Evolutionary conservation across 2,329 filamentous ascomycete genomes (phyloP), one percentile per base, ranked within the genome.

Genomic region (Colletotrichum endophyticum): DNA sequence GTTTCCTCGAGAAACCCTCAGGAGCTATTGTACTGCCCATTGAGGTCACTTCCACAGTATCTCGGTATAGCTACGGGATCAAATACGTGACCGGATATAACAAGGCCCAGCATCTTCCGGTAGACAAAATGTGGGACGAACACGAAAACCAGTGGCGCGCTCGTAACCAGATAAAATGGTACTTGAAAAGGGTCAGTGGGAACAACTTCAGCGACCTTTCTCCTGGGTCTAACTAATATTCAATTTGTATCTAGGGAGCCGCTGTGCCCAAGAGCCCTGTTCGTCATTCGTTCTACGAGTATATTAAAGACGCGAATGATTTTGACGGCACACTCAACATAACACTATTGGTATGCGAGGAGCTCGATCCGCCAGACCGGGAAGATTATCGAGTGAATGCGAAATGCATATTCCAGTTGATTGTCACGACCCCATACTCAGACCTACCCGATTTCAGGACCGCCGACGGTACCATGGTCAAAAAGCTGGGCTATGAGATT

Each of bases 61-160:
- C 39, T 12, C 39, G 39, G 0, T 12, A 5, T n/a, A 49, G 39
- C 39, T 49, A 49, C 39, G 39, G 39, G 39, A 49, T 49, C 19
- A 19, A n/a, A 2, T 44, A 44, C 1, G 8, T 19, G 2, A 44
- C 36, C 36, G 36, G 0, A 8, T n/a, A 16, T 19, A 19, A 44
- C 39, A 2, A 16, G 9, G 19, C 19, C 0, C 16, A 8, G 3
- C 39, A 44, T n/a, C 15, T 11, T 8, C 39, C 2, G 0, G 39
- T 2, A 49, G 39, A 44, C 5, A 8, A 11, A n/a, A 11, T 44
- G 19, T 44, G 39, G 39, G 39, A 44, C 16, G 36, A 9, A 12
- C 15, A 39, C 16, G 36, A 3, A 13, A 13, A 1, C 16, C 16
- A 44, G 16, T 16, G 12, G 36, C 19, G 19, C 16, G 39, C 39